phyloP scores from a whole-genome alignment of 1,284 basidiomycete species.

The Ustilago crameri region DNA sequence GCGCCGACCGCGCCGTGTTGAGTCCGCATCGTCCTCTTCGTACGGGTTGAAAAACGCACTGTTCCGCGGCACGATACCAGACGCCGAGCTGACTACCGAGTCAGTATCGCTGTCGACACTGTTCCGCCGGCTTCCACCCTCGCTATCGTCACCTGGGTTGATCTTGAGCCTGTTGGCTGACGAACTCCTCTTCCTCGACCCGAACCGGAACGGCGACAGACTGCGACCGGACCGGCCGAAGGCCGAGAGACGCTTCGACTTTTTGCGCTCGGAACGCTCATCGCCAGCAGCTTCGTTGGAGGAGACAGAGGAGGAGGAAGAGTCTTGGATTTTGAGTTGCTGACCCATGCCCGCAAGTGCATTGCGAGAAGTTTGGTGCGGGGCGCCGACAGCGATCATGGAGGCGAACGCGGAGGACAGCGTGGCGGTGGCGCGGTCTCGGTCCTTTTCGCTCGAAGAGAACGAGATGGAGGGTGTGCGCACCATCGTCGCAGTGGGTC shows the following conservation, averaged over 20 bases:
- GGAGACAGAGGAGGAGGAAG: too few relatives aligned
- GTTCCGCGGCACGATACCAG: conserved; percentile 51
- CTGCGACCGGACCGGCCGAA: conserved; percentile 36
- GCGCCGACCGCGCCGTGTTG: conserved; percentile 16
- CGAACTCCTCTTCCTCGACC: conserved; percentile 27
- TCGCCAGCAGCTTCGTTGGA: too few relatives aligned
- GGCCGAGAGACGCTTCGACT: conserved; percentile 21
- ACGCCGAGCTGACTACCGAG: conserved; percentile 30
- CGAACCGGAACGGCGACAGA: conserved; percentile 41
- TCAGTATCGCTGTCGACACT: conserved; percentile 42
- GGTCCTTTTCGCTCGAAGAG: conserved; percentile 29
- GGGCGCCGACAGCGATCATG: conserved; percentile 41
- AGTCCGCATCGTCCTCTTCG: conserved; percentile 29
- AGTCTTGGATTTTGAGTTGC: conserved; percentile 43
- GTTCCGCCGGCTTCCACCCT: conserved; percentile 24
- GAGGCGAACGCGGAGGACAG: conserved; percentile 45
- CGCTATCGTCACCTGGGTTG: conserved; percentile 25
- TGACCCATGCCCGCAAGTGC: conserved; percentile 28
- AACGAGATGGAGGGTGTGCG: conserved; percentile 34
- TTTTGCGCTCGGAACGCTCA: conserved; percentile 13
- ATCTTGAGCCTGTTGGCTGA: conserved; percentile 28
- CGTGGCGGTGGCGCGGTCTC: conserved; percentile 22
- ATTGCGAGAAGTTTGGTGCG: conserved; percentile 31
- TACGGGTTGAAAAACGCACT: conserved; percentile 47
- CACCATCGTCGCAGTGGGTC: conserved; percentile 14